phyloP scores from a whole-genome alignment of 78 protist genomes.

The Dictyostelium intermedium region DNA sequence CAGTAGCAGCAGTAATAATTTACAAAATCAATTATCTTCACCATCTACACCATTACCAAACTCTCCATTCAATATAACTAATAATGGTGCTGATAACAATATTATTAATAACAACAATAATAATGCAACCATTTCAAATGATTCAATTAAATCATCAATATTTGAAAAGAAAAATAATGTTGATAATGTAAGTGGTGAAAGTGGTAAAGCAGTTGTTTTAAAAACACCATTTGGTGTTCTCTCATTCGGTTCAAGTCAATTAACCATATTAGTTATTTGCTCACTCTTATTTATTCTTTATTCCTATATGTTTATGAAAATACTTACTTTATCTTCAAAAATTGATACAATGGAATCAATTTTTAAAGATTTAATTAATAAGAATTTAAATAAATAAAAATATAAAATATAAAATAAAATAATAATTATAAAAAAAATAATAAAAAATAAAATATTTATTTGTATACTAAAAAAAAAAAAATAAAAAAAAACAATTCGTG shows the following conservation, averaged over 20 bases:
- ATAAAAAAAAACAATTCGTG: no score
- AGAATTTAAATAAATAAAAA: background rate
- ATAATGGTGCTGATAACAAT: background rate
- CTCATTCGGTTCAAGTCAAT: background rate
- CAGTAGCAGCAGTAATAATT: background rate
- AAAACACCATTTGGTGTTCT: conserved; percentile 28
- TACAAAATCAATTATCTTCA: background rate
- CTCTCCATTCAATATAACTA: background rate
- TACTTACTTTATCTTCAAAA: conserved; percentile 27
- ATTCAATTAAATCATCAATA: background rate
- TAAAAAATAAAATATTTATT: background rate
- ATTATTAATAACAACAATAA: no score
- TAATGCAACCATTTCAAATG: background rate
- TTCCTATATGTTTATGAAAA: conserved; percentile 34
- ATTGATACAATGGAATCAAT: conserved; percentile 55
- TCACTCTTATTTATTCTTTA: conserved; percentile 2
- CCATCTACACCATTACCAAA: background rate
- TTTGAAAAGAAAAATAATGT: background rate
- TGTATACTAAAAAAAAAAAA: background rate
- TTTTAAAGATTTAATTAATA: conserved; percentile 20
- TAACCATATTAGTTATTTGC: background rate
- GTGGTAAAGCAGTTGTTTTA: background rate
- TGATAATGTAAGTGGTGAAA: background rate
- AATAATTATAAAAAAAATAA: background rate
- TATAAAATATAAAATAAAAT: background rate